A percentile compares a stretch with the other conserved stretches of the same genome.
Conservation (phyloP, 2,329 filamentous ascomycete species). For the Xylariaceae sp. region DNA sequence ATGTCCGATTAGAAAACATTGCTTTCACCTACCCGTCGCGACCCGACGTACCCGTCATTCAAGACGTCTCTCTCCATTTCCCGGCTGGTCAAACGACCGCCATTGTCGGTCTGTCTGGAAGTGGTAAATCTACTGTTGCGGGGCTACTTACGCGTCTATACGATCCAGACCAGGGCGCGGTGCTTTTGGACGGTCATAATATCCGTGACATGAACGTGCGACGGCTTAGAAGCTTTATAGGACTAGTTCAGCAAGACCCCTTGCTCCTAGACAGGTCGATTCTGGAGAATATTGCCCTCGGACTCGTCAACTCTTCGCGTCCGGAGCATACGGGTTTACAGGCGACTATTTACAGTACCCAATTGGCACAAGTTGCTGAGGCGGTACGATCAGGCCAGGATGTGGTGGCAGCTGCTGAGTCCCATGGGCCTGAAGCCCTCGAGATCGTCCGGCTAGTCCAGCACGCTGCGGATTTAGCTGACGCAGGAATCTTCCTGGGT, state of each 20-base stretch:
- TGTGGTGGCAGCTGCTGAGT: constrained; percentile 38
- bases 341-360: constrained; percentile 41
- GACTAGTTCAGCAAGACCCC: constrained; percentile 31
- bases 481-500: constrained; percentile 46
- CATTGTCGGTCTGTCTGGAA: constrained; percentile 46
- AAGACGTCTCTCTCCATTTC: constrained; percentile 29
- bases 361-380: constrained; percentile 46
- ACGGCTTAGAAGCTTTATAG: constrained; percentile 25
- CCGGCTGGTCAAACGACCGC: constrained; percentile 38
- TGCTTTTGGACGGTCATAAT: constrained; percentile 45
- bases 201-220: constrained; percentile 44
- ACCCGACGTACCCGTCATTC: constrained; percentile 31
- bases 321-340: constrained; percentile 33
- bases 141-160: constrained; percentile 54
- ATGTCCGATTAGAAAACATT: constrained; percentile 32
- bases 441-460: constrained; percentile 49
- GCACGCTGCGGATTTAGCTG: constrained; percentile 50
- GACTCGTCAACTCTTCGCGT: constrained; percentile 29
- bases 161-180: constrained; percentile 44
- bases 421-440: constrained; percentile 37
- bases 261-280: constrained; percentile 29
- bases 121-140: constrained; percentile 46
- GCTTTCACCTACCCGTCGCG: constrained; percentile 35
- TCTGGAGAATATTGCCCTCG: constrained; percentile 35
- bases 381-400: constrained; percentile 47